A percentile compares a stretch with the other conserved stretches of the same genome.
Evolutionary conservation across 192 early-diverging fungal genomes (phyloP).

Genomic region (Entomortierella chlamydospora): DNA sequence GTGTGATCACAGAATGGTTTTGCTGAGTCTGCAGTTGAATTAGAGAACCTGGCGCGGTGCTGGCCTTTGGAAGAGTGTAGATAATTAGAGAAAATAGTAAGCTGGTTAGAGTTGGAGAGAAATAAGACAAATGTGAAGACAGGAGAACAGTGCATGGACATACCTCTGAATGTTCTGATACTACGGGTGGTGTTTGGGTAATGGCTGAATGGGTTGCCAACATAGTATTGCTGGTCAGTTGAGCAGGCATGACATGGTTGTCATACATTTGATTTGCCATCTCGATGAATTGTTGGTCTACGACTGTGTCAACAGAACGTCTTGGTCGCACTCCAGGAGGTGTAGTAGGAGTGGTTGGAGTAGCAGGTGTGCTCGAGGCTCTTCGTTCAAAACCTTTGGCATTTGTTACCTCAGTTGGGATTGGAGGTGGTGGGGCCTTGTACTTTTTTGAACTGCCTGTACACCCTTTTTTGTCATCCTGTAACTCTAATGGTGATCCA

Average conservation of each 20-base stretch:
- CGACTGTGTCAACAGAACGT: constrained; percentile 35
- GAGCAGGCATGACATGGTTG: constrained; percentile 27
- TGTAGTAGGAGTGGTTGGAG: constrained; percentile 35
- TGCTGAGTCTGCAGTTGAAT: background rate
- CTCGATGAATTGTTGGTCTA: constrained; percentile 37
- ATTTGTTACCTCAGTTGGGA: constrained; percentile 39
- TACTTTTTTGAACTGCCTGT: constrained; percentile 27
- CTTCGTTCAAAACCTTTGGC: background rate
- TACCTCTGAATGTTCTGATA: background rate
- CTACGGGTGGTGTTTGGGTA: background rate
- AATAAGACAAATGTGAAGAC: background rate
- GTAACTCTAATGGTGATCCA: background rate
- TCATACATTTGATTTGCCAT: constrained; percentile 45
- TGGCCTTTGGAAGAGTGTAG: background rate
- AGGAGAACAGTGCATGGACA: background rate
- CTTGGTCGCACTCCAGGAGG: constrained; percentile 49
- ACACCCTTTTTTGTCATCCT: constrained; percentile 1
- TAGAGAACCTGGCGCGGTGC: background rate
- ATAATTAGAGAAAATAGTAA: background rate
- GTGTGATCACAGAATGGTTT: background rate
- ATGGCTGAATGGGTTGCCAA: background rate
- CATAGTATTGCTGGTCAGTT: background rate
- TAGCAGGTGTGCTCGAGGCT: constrained; percentile 1
- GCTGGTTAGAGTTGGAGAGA: background rate
- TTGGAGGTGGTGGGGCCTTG: constrained; percentile 47